These are phyloP conservation scores for Debaryomyces fabryi DNA, from an alignment of 1,139 yeast genomes.

Conservation along the genomic window DNA sequence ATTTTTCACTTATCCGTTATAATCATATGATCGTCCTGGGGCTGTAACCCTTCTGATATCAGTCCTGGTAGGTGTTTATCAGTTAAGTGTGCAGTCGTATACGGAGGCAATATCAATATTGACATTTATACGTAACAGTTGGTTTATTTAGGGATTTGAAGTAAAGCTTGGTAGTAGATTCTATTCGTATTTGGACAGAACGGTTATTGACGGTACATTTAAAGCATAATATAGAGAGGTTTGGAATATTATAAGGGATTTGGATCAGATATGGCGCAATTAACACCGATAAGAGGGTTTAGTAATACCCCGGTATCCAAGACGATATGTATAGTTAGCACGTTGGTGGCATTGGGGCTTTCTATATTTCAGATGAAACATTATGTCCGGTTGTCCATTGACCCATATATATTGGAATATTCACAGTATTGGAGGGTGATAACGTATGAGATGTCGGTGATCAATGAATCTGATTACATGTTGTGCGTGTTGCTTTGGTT, in stretches of 20 bases:
- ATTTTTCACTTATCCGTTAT: background rate
- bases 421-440: constrained; percentile 69
- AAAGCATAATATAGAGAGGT: background rate
- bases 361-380: constrained; percentile 62
- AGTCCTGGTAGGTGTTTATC: background rate
- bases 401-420: constrained; percentile 63
- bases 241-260: background rate
- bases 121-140: background rate
- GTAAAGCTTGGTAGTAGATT: background rate
- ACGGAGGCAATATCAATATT: background rate
- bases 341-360: constrained; percentile 52
- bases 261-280: constrained; percentile 25
- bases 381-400: constrained; percentile 52
- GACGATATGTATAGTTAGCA: constrained; percentile 40
- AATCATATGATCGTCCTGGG: background rate
- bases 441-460: constrained; percentile 57
- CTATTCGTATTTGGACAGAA: background rate
- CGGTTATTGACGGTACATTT: background rate
- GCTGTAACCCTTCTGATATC: background rate
- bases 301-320: constrained; percentile 61
- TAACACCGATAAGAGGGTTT: constrained; percentile 58
- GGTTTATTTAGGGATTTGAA: background rate
- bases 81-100: background rate
- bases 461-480: constrained; percentile 69
- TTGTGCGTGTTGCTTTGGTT: constrained; percentile 55